These are phyloP conservation scores for Selaginella moellendorffii DNA, from an alignment of 75 land plant species.

Conservation along the genomic window DNA sequence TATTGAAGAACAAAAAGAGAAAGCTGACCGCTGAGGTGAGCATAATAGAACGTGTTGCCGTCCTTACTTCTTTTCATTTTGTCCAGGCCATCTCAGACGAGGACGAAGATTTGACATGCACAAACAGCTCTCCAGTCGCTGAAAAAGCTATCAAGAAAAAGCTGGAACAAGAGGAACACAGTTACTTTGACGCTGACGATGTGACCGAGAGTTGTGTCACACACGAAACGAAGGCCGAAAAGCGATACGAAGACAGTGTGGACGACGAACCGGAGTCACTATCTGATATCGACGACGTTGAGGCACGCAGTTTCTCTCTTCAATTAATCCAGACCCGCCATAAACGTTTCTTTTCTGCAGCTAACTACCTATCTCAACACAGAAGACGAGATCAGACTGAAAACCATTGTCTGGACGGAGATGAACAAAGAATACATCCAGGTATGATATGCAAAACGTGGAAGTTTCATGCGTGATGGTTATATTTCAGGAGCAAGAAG, in stretches of 20 bases:
- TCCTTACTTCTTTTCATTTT: too few species aligned
- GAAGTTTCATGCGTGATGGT: too few species aligned
- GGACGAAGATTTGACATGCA: too few species aligned
- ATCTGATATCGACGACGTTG: conserved; percentile 6
- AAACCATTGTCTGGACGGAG: conserved; percentile 9
- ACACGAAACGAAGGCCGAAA: neutral
- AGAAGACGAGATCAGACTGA: conserved; percentile 2
- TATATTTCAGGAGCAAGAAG: conserved; percentile 8
- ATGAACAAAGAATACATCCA: conserved; percentile 5
- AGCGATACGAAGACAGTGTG: neutral
- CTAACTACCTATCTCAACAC: neutral
- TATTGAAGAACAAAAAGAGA: too few species aligned
- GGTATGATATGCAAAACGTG: neutral
- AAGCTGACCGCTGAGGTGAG: neutral
- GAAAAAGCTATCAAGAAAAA: too few species aligned
- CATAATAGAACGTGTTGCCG: too few species aligned
- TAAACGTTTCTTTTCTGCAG: neutral
- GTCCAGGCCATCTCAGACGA: too few species aligned
- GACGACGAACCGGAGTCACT: conserved; percentile 1
- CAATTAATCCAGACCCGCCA: neutral
- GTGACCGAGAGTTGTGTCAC: neutral
- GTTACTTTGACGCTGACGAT: neutral
- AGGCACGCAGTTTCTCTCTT: neutral
- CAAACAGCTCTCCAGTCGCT: too few species aligned
- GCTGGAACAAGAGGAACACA: too few species aligned